Percentiles rank a stretch among this genome's conserved stretches.
These are phyloP conservation scores for Entomortierella beljakovae DNA, from an alignment of 192 early-diverging fungal genomes.

Conservation along the genomic window DNA sequence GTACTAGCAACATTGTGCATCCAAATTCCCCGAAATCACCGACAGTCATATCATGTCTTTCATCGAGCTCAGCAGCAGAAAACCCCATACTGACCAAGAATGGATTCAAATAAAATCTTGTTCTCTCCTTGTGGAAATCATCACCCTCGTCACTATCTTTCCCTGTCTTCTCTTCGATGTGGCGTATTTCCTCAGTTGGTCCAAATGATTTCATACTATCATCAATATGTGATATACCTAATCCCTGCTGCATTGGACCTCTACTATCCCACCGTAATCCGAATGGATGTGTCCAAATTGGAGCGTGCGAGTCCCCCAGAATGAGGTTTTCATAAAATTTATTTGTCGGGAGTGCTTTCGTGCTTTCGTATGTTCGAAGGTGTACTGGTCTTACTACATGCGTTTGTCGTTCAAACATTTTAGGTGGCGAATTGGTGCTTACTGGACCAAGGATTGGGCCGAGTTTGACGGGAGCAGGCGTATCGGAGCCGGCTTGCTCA, in stretches of 20 bases:
- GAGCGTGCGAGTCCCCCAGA: slow-evolving; percentile 32
- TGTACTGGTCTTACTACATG: slow-evolving; percentile 20
- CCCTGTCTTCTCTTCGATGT: neutral
- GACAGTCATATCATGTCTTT: slow-evolving; percentile 29
- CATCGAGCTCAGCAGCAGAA: slow-evolving; percentile 38
- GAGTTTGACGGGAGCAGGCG: no score
- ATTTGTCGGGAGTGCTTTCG: slow-evolving; percentile 34
- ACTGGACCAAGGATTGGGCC: slow-evolving; percentile 27
- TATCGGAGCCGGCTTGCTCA: neutral
- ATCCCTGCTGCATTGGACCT: slow-evolving; percentile 10
- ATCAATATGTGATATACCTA: slow-evolving; percentile 47
- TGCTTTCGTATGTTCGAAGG: slow-evolving; percentile 7
- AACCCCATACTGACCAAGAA: slow-evolving; percentile 43
- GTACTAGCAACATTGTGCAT: slow-evolving; percentile 19
- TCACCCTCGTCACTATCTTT: neutral
- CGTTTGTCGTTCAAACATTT: neutral
- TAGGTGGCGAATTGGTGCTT: slow-evolving; percentile 3
- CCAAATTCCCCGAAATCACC: slow-evolving; percentile 48
- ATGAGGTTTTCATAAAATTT: slow-evolving; percentile 52
- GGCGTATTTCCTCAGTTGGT: neutral
- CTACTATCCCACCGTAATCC: slow-evolving; percentile 53
- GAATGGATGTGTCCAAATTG: slow-evolving; percentile 51
- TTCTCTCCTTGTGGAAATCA: neutral
- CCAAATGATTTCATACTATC: slow-evolving; percentile 30
- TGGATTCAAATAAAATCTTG: slow-evolving; percentile 39